A percentile compares a stretch with the other conserved stretches of the same genome.
phyloP scores from a whole-genome alignment of 2,329 filamentous ascomycete species.

The Aureobasidium subglaciale region DNA sequence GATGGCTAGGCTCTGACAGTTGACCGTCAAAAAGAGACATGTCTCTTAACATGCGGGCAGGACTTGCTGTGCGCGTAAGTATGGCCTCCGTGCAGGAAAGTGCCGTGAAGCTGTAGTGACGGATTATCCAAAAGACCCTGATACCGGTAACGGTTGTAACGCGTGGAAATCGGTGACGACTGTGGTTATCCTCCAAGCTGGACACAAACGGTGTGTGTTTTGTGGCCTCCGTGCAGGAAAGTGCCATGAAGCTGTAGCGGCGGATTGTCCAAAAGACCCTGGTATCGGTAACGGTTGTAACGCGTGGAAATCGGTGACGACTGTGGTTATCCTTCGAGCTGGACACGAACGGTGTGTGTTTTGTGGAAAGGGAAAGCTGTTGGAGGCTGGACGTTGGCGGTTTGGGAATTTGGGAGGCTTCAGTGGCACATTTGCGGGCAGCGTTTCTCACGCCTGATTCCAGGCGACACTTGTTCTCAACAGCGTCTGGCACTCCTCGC shows the following conservation, averaged over 20 bases:
- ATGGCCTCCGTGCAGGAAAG: neutral
- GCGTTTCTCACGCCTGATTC: neutral
- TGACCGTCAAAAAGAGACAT: constrained; percentile 12
- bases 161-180: neutral
- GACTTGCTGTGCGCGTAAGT: neutral
- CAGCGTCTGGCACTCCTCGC: too few relatives aligned
- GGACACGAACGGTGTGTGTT: neutral
- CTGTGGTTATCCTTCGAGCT: neutral
- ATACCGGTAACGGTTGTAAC: constrained; percentile 1
- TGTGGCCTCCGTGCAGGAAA: neutral
- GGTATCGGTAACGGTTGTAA: constrained; percentile 1
- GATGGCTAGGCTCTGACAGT: constrained; percentile 1
- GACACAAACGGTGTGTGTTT: neutral
- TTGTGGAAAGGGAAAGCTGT: neutral
- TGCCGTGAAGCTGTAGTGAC: neutral
- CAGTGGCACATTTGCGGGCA: neutral
- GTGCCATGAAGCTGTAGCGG: neutral
- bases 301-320: constrained; percentile 1
- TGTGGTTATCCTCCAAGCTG: neutral
- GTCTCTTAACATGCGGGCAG: constrained; percentile 7
- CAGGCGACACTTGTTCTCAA: neutral
- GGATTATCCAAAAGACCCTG: constrained; percentile 1
- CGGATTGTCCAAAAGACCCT: constrained; percentile 1
- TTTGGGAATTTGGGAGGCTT: neutral
- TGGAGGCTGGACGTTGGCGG: neutral